phyloP scores from a whole-genome alignment of 2,329 filamentous ascomycete species.

The Nothophoma quercina region DNA sequence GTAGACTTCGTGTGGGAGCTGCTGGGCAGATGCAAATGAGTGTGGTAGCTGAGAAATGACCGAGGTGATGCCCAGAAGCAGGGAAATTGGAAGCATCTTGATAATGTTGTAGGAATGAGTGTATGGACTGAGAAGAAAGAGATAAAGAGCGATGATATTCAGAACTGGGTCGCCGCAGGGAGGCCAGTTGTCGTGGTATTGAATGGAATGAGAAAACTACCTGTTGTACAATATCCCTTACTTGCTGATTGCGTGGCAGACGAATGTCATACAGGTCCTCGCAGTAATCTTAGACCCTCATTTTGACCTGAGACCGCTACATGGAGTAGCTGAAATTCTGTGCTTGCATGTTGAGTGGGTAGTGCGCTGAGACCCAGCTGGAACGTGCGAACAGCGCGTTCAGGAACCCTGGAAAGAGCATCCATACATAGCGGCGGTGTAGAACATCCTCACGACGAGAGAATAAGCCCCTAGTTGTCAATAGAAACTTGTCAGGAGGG shows the following conservation, averaged over 20 bases:
- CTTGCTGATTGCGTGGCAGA: conserved; percentile 5
- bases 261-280: conserved; percentile 5
- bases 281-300: conserved; percentile 2
- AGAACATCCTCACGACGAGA: not conserved
- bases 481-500: too few relatives aligned
- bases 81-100: conserved; percentile 11
- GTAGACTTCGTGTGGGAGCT: conserved; percentile 14
- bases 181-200: conserved; percentile 16
- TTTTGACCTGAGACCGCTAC: not conserved
- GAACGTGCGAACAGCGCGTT: too few relatives aligned
- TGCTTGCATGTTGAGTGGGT: not conserved
- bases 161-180: not conserved
- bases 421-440: not conserved
- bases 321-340: not conserved
- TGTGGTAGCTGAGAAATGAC: conserved; percentile 9
- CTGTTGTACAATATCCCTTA: conserved; percentile 12
- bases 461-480: too few relatives aligned
- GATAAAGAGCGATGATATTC: conserved; percentile 4
- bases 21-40: conserved; percentile 4
- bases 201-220: conserved; percentile 9
- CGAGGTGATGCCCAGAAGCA: conserved; percentile 11
- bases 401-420: not conserved
- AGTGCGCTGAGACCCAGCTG: not conserved
- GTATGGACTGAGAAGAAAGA: not conserved
- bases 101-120: conserved; percentile 8